These are phyloP conservation scores for Cryphonectria japonica DNA, from an alignment of 2,329 filamentous ascomycete species.

Conservation along the genomic window DNA sequence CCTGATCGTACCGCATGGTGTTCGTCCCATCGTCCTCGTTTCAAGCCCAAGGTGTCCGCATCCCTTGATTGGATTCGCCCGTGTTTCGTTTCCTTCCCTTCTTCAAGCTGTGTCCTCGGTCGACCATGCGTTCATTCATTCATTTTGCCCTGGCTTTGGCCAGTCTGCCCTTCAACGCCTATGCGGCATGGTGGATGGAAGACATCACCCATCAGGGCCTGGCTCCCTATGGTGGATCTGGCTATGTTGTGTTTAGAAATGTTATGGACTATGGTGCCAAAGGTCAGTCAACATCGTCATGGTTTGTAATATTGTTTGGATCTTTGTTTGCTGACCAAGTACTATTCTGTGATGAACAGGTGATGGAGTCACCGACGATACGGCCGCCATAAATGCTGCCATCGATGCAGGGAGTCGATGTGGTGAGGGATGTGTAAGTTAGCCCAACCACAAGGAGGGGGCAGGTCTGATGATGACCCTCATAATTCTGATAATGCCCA, in stretches of 20 bases:
- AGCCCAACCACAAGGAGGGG: too few species aligned
- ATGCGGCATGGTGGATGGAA: conserved; percentile 39
- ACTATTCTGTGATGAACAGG: conserved; percentile 35
- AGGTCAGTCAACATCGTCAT: conserved; percentile 29
- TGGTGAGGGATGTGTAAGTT: conserved; percentile 46
- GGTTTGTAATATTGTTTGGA: background rate
- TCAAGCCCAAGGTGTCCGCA: background rate
- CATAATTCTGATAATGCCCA: background rate
- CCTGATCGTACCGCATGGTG: conserved; percentile 14
- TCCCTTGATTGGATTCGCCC: conserved; percentile 10
- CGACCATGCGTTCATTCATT: conserved; percentile 36
- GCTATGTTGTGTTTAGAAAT: conserved; percentile 52
- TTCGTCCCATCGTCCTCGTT: conserved; percentile 22
- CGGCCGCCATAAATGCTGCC: conserved; percentile 50
- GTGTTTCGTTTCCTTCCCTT: conserved; percentile 18
- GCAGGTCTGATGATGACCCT: background rate
- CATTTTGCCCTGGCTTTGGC: conserved; percentile 37
- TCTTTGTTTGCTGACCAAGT: conserved; percentile 1
- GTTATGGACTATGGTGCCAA: conserved; percentile 52
- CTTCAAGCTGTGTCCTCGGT: conserved; percentile 6
- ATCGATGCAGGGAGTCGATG: conserved; percentile 46
- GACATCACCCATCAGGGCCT: conserved; percentile 45
- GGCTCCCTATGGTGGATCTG: conserved; percentile 46
- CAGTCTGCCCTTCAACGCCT: conserved; percentile 35
- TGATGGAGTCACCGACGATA: conserved; percentile 51